These are phyloP conservation scores for Mycena citricolor DNA, from an alignment of 1,284 basidiomycete genomes.

Conservation along the genomic window DNA sequence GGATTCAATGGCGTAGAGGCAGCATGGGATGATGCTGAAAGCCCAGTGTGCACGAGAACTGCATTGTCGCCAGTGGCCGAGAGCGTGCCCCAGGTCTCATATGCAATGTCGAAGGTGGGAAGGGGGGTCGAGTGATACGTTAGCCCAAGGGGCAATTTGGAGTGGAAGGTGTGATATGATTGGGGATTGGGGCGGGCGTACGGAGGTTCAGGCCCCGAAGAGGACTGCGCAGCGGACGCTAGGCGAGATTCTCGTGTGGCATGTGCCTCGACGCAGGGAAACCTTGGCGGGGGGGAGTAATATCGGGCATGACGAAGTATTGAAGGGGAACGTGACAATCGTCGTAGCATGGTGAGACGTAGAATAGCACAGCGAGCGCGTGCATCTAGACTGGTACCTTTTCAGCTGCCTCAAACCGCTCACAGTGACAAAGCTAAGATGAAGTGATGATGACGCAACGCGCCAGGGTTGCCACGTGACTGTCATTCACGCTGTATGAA, in stretches of 20 bases:
- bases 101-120: constrained; percentile 84
- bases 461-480: too few relatives aligned
- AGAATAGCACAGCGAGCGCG: too few relatives aligned
- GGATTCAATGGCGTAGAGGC: constrained; percentile 81
- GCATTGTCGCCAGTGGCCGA: constrained; percentile 81
- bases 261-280: constrained; percentile 25
- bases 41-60: constrained; percentile 95
- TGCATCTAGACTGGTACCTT: too few relatives aligned
- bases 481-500: too few relatives aligned
- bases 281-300: constrained; percentile 16
- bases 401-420: too few relatives aligned
- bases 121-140: constrained; percentile 75
- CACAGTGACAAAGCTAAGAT: too few relatives aligned
- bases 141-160: constrained; percentile 64
- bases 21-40: constrained; percentile 95
- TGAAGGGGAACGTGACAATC: too few relatives aligned
- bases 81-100: constrained; percentile 96
- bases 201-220: constrained; percentile 70
- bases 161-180: constrained; percentile 68
- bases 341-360: too few relatives aligned
- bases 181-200: constrained; percentile 74
- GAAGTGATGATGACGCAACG: too few relatives aligned
- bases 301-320: constrained; percentile 1
- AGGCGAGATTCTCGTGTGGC: constrained; percentile 22
- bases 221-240: constrained; percentile 13